Evolutionary conservation across 495 filamentous ascomycete species (phyloP).

Genomic region (Talaromyces wortmannii): DNA sequence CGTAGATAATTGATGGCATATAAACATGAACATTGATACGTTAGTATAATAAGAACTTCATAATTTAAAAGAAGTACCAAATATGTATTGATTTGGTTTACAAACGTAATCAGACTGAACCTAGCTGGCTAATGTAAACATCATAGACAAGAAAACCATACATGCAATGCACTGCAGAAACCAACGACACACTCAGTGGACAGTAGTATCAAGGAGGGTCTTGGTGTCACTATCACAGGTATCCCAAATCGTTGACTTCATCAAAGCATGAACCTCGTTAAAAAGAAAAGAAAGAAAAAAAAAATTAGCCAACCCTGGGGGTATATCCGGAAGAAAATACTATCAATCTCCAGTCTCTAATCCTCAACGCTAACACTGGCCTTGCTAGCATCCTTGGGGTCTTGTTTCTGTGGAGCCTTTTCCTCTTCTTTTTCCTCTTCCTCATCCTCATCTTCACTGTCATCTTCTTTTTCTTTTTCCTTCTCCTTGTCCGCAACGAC

Average conservation of each 20-base stretch:
- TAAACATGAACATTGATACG: too few species aligned
- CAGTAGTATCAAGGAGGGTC: not conserved
- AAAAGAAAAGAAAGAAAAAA: not conserved
- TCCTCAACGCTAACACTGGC: conserved; percentile 19
- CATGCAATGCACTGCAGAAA: not conserved
- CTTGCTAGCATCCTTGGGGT: conserved; percentile 17
- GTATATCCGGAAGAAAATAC: not conserved
- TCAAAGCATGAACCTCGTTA: not conserved
- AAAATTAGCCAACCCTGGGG: too few species aligned
- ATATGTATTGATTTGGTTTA: too few species aligned
- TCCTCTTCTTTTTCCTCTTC: conserved; percentile 1
- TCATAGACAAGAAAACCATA: not conserved
- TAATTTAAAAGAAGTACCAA: too few species aligned
- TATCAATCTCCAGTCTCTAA: not conserved
- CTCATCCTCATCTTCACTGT: conserved; percentile 9
- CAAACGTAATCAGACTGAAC: too few species aligned
- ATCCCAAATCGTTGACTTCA: not conserved
- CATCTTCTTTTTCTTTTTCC: conserved; percentile 3
- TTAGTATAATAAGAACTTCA: too few species aligned
- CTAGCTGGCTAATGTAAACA: too few species aligned
- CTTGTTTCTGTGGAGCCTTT: conserved; percentile 12
- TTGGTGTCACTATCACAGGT: not conserved
- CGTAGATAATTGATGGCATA: not conserved
- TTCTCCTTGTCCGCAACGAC: not conserved
- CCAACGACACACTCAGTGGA: not conserved